These are phyloP conservation scores for Phlebopus sp. DNA, from an alignment of 1,284 basidiomycete species.

Conservation along the genomic window DNA sequence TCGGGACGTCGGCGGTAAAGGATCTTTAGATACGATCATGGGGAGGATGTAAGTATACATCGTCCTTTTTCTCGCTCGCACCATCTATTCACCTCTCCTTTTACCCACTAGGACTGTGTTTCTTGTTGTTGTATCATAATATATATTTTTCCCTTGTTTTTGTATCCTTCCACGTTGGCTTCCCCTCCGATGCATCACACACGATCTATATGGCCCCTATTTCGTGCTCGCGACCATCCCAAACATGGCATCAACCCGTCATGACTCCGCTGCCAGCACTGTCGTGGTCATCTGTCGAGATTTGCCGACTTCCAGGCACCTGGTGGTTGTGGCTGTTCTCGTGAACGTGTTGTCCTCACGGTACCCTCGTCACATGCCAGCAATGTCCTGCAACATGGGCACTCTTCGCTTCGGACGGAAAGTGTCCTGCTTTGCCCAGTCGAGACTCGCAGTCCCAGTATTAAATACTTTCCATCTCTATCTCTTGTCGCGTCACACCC, in stretches of 20 bases:
- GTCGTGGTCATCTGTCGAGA: neutral
- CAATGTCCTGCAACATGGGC: neutral
- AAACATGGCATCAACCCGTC: too few species aligned
- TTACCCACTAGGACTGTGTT: neutral
- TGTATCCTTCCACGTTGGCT: neutral
- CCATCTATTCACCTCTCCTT: too few species aligned
- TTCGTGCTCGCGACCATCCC: neutral
- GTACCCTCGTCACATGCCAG: neutral
- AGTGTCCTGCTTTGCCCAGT: neutral
- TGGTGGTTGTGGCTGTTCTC: neutral
- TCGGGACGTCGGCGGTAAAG: constrained; percentile 26
- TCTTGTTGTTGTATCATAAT: constrained; percentile 12
- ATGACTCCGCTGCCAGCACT: too few species aligned
- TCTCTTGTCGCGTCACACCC: too few species aligned
- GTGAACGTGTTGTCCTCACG: neutral
- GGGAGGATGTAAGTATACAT: constrained; percentile 18
- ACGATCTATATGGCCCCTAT: neutral
- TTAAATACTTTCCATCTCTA: too few species aligned
- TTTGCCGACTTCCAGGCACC: neutral
- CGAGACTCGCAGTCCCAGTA: too few species aligned
- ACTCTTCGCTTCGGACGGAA: neutral
- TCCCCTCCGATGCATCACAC: neutral
- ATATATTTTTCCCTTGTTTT: neutral
- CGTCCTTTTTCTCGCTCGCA: too few species aligned
- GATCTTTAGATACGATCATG: constrained; percentile 17